Evolutionary conservation across 306 rosid genomes (phyloP), one percentile per base, ranked within the genome.

Genomic region (Canavalia gladiata): DNA sequence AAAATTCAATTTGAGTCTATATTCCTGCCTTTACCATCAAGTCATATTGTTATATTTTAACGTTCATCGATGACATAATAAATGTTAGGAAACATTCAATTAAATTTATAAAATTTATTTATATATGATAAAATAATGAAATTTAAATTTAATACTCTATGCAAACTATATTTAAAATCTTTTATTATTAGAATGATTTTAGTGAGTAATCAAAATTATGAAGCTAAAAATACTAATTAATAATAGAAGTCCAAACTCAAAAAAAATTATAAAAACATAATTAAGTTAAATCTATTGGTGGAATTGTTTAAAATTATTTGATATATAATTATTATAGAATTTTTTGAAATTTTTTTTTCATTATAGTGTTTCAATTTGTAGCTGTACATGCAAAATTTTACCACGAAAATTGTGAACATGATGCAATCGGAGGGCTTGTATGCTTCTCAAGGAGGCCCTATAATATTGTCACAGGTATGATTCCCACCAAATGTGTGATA

Each of bases 401-500:
- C 97, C 0, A 80, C 92, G n/a, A 87, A 80, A 72, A 88, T 92
- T 78, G 97, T 87, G 77, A 83, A 77, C 76, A 65, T 90, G 94
- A 87, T 88, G 91, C 85, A 87, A 68, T 83, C 87, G 5, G 92
- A 86, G 76, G 80, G 88, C 34, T 79, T 92, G 49, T 89, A 86
- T 71, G 93, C 93, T 65, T 87, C 94, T 1, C 90, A 92, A 86
- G 95, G 95, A 82, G 92, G 95, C 1, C 94, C 95, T 18, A 92
- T 90, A 57, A 88, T 89, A 78, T 46, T 90, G 51, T 86, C 92
- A 2, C 95, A 88, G 92, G 83, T 78, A 29, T 6, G 29, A 10
- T 18, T 5, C 13, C 6, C 2, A 6, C 13, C 3, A 33, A 54
- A 39, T 39, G 13, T 30, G 6, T 45, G 28, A n/a, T 25, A 68